Evolutionary conservation across 1,284 basidiomycete genomes (phyloP).

Genomic region (Farysia itapuensis): DNA sequence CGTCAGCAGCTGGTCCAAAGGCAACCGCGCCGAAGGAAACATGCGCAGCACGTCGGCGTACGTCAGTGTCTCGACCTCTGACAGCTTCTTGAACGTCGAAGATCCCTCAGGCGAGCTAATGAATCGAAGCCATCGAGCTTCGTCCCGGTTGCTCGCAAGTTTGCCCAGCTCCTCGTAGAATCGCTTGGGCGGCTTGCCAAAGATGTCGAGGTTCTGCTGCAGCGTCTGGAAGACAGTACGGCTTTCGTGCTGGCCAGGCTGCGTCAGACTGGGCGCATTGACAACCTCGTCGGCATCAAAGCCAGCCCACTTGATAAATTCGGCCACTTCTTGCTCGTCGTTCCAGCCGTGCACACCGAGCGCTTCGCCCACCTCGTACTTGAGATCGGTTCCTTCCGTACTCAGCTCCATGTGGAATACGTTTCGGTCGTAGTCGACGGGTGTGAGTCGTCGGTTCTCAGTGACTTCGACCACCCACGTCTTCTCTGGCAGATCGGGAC

Average conservation of each 20-base stretch:
- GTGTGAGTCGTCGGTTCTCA: slow-evolving; percentile 92
- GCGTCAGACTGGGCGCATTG: slow-evolving; percentile 70
- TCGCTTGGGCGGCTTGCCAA: slow-evolving; percentile 90
- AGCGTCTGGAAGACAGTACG: slow-evolving; percentile 93
- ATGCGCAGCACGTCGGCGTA: slow-evolving; percentile 83
- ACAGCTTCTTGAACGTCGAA: slow-evolving; percentile 89
- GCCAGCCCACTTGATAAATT: slow-evolving; percentile 91
- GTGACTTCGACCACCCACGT: slow-evolving; percentile 91
- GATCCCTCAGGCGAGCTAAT: slow-evolving; percentile 89
- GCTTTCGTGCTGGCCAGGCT: slow-evolving; percentile 65
- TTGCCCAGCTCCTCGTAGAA: slow-evolving; percentile 88
- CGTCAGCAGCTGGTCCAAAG: slow-evolving; percentile 75
- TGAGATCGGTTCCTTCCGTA: slow-evolving; percentile 85
- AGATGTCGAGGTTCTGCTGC: slow-evolving; percentile 95
- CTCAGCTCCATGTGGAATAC: slow-evolving; percentile 98
- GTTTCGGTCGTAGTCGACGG: slow-evolving; percentile 92
- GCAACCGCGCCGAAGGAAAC: slow-evolving; percentile 79
- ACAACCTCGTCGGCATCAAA: slow-evolving; percentile 79
- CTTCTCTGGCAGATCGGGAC: slow-evolving; percentile 83
- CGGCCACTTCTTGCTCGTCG: slow-evolving; percentile 80
- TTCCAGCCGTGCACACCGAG: slow-evolving; percentile 98
- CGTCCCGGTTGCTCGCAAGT: slow-evolving; percentile 72
- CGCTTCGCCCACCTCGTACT: slow-evolving; percentile 94
- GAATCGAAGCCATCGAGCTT: slow-evolving; percentile 83
- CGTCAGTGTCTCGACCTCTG: slow-evolving; percentile 90